These are phyloP conservation scores for Mimosa bimucronata DNA, from an alignment of 306 rosid genomes.

Conservation along the genomic window DNA sequence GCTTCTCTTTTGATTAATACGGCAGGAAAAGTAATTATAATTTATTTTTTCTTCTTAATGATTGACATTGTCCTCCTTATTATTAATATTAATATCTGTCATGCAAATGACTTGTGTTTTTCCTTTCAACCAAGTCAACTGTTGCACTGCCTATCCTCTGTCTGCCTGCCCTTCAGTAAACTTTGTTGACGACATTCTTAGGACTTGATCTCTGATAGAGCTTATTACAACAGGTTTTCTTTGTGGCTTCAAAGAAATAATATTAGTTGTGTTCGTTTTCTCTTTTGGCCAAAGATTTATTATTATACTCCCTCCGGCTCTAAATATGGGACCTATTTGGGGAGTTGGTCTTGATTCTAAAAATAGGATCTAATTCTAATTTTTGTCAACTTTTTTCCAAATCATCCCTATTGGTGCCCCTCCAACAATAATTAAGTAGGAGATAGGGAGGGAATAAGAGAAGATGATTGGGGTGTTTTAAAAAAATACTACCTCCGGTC, in stretches of 20 bases:
- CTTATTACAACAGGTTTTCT: neutral
- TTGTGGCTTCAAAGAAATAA: neutral
- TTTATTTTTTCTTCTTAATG: neutral
- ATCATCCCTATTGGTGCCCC: too few relatives aligned
- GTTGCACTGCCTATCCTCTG: slow-evolving; percentile 2
- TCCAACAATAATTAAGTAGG: too few relatives aligned
- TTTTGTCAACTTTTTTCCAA: too few relatives aligned
- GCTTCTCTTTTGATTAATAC: neutral
- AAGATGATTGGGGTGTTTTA: too few relatives aligned
- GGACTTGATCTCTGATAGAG: neutral
- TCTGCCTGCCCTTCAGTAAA: neutral
- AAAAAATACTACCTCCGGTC: too few relatives aligned
- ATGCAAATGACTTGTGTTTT: neutral
- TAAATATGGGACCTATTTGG: too few relatives aligned
- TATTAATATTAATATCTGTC: neutral
- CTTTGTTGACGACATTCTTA: neutral
- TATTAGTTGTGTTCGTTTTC: neutral
- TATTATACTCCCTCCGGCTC: too few relatives aligned
- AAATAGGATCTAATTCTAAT: too few relatives aligned
- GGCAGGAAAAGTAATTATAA: neutral
- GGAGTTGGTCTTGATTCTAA: too few relatives aligned
- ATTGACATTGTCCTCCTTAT: neutral
- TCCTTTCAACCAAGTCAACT: slow-evolving; percentile 6
- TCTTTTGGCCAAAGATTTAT: neutral
- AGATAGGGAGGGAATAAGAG: too few relatives aligned